Base-by-base conservation (phyloP, 352 stramenopile genomes). In the Bremia lactucae region DNA sequence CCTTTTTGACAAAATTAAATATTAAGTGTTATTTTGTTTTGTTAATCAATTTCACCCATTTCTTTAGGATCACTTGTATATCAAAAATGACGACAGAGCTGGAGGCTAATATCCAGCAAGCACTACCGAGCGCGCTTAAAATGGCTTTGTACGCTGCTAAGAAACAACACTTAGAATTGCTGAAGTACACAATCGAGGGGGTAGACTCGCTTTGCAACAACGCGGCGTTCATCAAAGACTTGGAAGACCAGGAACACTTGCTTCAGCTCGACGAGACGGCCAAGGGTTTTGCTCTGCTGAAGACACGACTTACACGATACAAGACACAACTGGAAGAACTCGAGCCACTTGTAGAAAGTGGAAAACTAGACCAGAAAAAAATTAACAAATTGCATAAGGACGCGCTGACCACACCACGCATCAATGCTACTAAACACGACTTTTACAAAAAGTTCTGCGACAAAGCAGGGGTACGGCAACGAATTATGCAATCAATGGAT, bases 391-490 rank as follows among this genome's bases (percentile, higher is more conserved):
- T 87, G 55, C 47, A 85, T 25, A 53, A 83, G 42, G 44, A 65
- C 29, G 62, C 63, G 35, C 52, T 77, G 31, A 53, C 41, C n/a
- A 68, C 57, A 25, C 77, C 77, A 0, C 56, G 60, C n/a, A 49
- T 83, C n/a, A 80, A 87, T 40, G 36, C 60, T 3, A 55, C 56
- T 29, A 69, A 78, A 40, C 68, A 86, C 53, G 69, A 86, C 4
- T 69, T 77, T 28, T 87, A 88, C 65, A 88, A 83, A 50, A 68
- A 67, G 24, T 92, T 92, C 35, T 85, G 73, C 46, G 65, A 85
- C 8, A 57, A 62, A 28, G 80, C 80, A 22, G 80, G 77, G 26
- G 80, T 92, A 56, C 18, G 21, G 4, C 10, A 37, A 25, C 33
- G 10, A 25, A 31, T 23, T 0, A 33, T n/a, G n/a, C n/a, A n/a